A percentile compares a stretch with the other conserved stretches of the same genome.
These are phyloP conservation scores for Shiraia bambusicola DNA, from an alignment of 2,329 filamentous ascomycete species.

Conservation along the genomic window DNA sequence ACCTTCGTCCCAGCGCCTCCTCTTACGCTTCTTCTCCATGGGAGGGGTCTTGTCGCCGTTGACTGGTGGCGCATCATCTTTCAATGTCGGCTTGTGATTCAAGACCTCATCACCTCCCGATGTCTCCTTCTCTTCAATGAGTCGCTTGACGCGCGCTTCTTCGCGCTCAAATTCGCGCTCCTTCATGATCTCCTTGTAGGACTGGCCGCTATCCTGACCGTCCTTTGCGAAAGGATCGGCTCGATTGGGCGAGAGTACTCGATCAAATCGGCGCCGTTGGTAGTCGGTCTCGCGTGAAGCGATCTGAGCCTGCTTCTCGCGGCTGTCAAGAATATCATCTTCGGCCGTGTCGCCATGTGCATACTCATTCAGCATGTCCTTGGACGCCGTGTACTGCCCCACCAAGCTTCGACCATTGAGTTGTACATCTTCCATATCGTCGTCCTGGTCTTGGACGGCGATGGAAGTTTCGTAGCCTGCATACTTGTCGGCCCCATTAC, in stretches of 20 bases:
- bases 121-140: conserved; percentile 75
- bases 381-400: conserved; percentile 93
- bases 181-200: conserved; percentile 89
- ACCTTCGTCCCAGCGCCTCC: conserved; percentile 91
- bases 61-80: conserved; percentile 65
- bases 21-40: conserved; percentile 64
- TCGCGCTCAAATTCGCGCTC: conserved; percentile 87
- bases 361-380: conserved; percentile 91
- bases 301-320: conserved; percentile 89
- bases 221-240: conserved; percentile 83
- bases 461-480: conserved; percentile 90
- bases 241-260: conserved; percentile 76
- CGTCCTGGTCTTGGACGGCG: conserved; percentile 74
- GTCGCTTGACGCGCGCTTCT: conserved; percentile 79
- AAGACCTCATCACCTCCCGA: conserved; percentile 60
- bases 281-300: conserved; percentile 94
- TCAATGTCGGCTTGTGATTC: conserved; percentile 73
- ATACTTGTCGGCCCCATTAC: conserved; percentile 75
- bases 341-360: conserved; percentile 87
- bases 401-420: conserved; percentile 71
- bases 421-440: conserved; percentile 73
- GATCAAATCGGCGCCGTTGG: conserved; percentile 91
- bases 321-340: conserved; percentile 81
- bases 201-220: conserved; percentile 70
- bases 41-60: conserved; percentile 69